Percentiles rank a stretch among this genome's conserved stretches.
Conservation (phyloP, 2,329 filamentous ascomycete genomes). For the Anthostomella pinea region DNA sequence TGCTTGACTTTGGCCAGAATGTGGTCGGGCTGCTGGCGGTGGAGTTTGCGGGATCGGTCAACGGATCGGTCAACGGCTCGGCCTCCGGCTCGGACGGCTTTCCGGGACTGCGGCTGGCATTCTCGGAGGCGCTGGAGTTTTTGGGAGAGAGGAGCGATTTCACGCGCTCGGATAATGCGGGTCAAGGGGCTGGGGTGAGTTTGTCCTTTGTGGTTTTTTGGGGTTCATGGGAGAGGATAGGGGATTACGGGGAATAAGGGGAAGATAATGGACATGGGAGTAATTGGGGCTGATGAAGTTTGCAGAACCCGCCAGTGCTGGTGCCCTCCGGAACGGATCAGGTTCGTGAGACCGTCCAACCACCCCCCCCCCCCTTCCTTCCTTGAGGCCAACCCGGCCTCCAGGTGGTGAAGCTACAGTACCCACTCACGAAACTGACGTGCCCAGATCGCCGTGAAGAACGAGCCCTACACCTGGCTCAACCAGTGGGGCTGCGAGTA, state of each 20-base stretch:
- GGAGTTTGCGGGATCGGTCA: slow-evolving; percentile 37
- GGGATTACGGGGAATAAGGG: neutral
- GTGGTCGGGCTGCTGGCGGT: slow-evolving; percentile 43
- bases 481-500: slow-evolving; percentile 43
- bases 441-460: slow-evolving; percentile 42
- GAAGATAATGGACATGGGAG: neutral
- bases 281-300: neutral
- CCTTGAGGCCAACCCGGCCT: too few species aligned
- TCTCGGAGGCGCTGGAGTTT: slow-evolving; percentile 47
- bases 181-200: slow-evolving; percentile 21
- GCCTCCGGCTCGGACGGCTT: slow-evolving; percentile 18
- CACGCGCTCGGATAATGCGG: slow-evolving; percentile 44
- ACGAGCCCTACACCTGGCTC: slow-evolving; percentile 42
- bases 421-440: too few species aligned
- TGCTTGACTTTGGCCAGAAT: slow-evolving; percentile 51
- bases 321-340: slow-evolving; percentile 49
- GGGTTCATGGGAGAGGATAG: neutral
- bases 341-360: too few species aligned
- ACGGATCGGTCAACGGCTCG: too few species aligned
- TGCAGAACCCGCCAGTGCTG: slow-evolving; percentile 25
- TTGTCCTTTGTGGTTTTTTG: neutral
- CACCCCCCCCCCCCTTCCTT: too few species aligned
- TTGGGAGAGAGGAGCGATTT: slow-evolving; percentile 46
- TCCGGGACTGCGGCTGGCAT: slow-evolving; percentile 44
- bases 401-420: too few species aligned